Base-by-base conservation (phyloP, 106 monocot genomes). In the Allium fistulosum region DNA sequence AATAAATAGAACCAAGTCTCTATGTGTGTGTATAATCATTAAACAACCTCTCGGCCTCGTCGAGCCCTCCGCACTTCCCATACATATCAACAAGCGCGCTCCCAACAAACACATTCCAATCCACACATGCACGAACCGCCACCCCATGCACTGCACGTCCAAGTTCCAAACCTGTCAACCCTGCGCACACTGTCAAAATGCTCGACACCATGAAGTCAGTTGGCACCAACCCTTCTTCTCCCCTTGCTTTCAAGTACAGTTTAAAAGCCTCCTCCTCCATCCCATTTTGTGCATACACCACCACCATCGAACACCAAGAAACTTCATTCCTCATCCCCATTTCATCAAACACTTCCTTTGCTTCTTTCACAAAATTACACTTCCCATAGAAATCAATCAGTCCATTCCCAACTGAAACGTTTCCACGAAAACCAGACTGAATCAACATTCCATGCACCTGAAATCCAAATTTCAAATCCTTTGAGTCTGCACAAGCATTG, bases 371-470 rank as follows among this genome's bases (percentile, higher is more conserved):
- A 53, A 61, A 17, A 11, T 64, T 78, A 16, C 80, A 85, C 66
- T 96, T 91, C 9, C 95, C 85, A 45, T 96, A 96, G 63, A 88
- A 91, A 74, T 96, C 95, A 55, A 96, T 57, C 46, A 96, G 28
- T 13, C 77, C 78, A 56, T 96, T 96, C 0, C 75, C 67, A 8
- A 96, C 86, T 0, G 85, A 79, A 8, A 91, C 74, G 58, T 85
- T 73, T 10, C 27, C 11, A 9, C 55, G 62, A 26, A 81, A 84
- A 10, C 95, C 91, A 1, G 56, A 66, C 13, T 53, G 70, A 13
- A 86, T 45, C 7, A 85, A 17, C 61, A 91, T 69, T 0, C 78
- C 78, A 65, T 96, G 95, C 59, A 82, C 59, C 68, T 91, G 84
- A 0, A 46, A 27, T 14, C 91, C 91, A 17, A 80, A 71, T 13